Conservation (phyloP, 495 filamentous ascomycete genomes). For the Pseudevernia furfuracea region DNA sequence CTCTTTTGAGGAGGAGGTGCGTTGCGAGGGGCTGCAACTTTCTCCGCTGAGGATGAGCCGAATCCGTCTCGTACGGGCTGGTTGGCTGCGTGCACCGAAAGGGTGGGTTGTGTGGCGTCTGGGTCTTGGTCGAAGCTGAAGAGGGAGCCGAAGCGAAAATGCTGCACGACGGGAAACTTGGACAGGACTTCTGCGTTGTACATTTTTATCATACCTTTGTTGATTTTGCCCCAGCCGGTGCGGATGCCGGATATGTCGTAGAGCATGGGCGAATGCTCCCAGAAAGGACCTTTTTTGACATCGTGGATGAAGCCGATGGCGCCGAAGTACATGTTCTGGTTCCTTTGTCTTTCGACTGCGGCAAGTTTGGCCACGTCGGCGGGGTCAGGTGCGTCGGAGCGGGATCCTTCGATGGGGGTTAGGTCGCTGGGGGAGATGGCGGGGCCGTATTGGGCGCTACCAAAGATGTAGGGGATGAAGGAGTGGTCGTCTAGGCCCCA, state of each 20-base stretch:
- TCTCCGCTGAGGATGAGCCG: not conserved
- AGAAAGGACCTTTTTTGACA: conserved; percentile 95
- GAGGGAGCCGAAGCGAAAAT: conserved; percentile 68
- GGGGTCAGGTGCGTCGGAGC: conserved; percentile 62
- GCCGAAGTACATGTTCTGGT: conserved; percentile 87
- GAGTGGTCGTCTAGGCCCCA: conserved; percentile 99
- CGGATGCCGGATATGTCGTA: conserved; percentile 89
- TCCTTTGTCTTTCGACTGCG: conserved; percentile 60
- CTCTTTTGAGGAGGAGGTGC: conserved; percentile 9
- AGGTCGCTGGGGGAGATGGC: conserved; percentile 56
- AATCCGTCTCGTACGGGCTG: conserved; percentile 13
- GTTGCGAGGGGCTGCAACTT: conserved; percentile 3
- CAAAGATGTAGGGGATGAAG: conserved; percentile 93
- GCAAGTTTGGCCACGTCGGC: conserved; percentile 55
- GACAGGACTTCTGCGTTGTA: conserved; percentile 62
- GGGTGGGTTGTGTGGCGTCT: conserved; percentile 3
- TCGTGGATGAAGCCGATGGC: conserved; percentile 98
- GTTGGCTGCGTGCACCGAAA: conserved; percentile 10
- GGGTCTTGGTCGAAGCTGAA: conserved; percentile 78
- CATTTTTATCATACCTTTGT: conserved; percentile 82
- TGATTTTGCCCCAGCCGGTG: conserved; percentile 95
- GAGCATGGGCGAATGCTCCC: conserved; percentile 94
- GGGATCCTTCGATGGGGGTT: conserved; percentile 68
- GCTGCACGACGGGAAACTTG: conserved; percentile 65
- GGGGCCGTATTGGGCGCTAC: conserved; percentile 74